A percentile compares a stretch with the other conserved stretches of the same genome.
Conservation (phyloP, 2,329 filamentous ascomycete species). For the Chaetomiaceae sp. region DNA sequence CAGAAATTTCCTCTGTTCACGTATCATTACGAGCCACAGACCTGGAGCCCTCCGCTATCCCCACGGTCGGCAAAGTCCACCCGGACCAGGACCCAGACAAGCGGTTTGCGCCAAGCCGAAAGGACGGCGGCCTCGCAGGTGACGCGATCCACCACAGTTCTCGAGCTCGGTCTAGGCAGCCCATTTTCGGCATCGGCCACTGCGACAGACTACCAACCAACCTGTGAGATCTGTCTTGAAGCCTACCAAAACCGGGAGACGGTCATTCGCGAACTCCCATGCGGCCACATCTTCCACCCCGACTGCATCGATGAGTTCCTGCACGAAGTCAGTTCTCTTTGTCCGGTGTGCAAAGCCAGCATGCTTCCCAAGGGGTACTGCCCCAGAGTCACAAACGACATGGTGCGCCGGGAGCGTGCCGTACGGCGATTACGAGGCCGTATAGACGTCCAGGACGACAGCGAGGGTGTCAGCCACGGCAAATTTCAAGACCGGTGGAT, state of each 20-base stretch:
- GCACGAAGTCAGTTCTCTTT: conserved; percentile 73
- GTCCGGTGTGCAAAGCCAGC: conserved; percentile 83
- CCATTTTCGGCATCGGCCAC: conserved; percentile 21
- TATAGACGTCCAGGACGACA: conserved; percentile 40
- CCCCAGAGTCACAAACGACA: conserved; percentile 72
- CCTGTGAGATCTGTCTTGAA: conserved; percentile 86
- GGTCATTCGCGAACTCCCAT: conserved; percentile 79
- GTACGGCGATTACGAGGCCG: conserved; percentile 57
- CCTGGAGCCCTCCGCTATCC: conserved; percentile 35
- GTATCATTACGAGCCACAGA: conserved; percentile 58
- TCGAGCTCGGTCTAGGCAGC: conserved; percentile 25
- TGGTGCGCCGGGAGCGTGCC: conserved; percentile 77
- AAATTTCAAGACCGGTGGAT: conserved; percentile 22
- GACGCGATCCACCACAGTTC: conserved; percentile 11
- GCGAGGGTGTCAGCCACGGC: conserved; percentile 23
- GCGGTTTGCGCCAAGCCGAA: conserved; percentile 10
- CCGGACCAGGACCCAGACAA: conserved; percentile 5
- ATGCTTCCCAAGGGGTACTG: conserved; percentile 67
- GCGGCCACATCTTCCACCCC: conserved; percentile 88
- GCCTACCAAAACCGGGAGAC: conserved; percentile 67
- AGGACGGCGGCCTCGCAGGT: conserved; percentile 4
- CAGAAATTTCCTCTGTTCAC: conserved; percentile 73
- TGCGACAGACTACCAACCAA: conserved; percentile 66
- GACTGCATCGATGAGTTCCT: conserved; percentile 88
- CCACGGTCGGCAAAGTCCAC: conserved; percentile 33